phyloP scores from a whole-genome alignment of 2,329 filamentous ascomycete genomes.

The Rhinocladiella mackenziei region DNA sequence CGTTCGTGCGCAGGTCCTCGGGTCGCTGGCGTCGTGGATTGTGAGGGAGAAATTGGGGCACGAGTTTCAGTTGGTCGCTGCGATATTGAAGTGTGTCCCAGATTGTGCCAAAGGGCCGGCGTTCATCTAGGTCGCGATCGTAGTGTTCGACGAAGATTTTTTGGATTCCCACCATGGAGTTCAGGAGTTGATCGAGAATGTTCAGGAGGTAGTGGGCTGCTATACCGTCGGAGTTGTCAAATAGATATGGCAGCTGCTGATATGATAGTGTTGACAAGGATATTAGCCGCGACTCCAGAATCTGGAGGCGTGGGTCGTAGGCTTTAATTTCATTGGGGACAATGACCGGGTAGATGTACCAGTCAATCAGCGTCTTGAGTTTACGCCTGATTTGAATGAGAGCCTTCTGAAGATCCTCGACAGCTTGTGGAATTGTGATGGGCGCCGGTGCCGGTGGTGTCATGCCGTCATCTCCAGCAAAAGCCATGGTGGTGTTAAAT shows the following conservation, averaged over 20 bases:
- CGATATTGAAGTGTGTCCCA: conserved; percentile 24
- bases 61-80: conserved; percentile 21
- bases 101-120: conserved; percentile 23
- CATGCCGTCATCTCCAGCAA: too few species aligned
- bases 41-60: conserved; percentile 15
- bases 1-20: conserved; percentile 19
- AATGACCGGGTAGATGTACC: conserved; percentile 28
- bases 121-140: conserved; percentile 25
- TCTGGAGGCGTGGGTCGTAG: conserved; percentile 30
- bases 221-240: conserved; percentile 23
- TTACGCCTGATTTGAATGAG: conserved; percentile 23
- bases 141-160: conserved; percentile 28
- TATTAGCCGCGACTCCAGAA: conserved; percentile 20
- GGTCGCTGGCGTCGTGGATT: conserved; percentile 19
- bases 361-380: conserved; percentile 27
- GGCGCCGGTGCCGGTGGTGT: conserved; percentile 16
- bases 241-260: conserved; percentile 22
- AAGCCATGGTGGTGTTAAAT: too few species aligned
- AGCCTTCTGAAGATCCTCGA: conserved; percentile 18
- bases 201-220: conserved; percentile 19
- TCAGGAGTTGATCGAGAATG: conserved; percentile 25
- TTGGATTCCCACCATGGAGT: conserved; percentile 25
- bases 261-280: conserved; percentile 20
- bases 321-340: conserved; percentile 25
- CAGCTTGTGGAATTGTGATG: conserved; percentile 22